phyloP scores from a whole-genome alignment of 1,139 yeast genomes.

The Trichomonascaceae sp. region DNA sequence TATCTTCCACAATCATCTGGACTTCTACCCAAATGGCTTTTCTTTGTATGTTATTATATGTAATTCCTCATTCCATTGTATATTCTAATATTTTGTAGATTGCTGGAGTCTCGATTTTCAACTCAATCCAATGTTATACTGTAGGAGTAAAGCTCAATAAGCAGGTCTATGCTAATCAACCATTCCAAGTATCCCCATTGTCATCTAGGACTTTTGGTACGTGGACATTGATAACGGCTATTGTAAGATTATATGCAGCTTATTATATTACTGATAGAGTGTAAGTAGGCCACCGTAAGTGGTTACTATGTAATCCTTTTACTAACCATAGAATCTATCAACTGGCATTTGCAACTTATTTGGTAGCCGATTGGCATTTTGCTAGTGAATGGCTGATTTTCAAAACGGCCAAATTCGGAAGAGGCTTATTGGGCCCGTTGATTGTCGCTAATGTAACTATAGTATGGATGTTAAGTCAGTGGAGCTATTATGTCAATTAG shows the following conservation, averaged over 20 bases:
- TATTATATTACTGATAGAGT: slow-evolving; percentile 61
- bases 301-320: background rate
- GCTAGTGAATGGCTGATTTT: slow-evolving; percentile 74
- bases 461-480: slow-evolving; percentile 44
- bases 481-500: slow-evolving; percentile 31
- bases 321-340: slow-evolving; percentile 45
- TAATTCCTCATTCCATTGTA: background rate
- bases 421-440: slow-evolving; percentile 85
- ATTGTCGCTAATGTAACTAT: slow-evolving; percentile 45
- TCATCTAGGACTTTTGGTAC: slow-evolving; percentile 97
- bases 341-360: slow-evolving; percentile 74
- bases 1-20: slow-evolving; percentile 43
- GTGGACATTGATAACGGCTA: slow-evolving; percentile 86
- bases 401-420: slow-evolving; percentile 75
- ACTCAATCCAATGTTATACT: slow-evolving; percentile 81
- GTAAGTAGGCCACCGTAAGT: slow-evolving; percentile 16
- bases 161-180: slow-evolving; percentile 67
- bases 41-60: slow-evolving; percentile 38
- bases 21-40: slow-evolving; percentile 61
- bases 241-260: slow-evolving; percentile 85
- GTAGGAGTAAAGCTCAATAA: slow-evolving; percentile 69
- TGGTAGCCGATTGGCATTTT: slow-evolving; percentile 80
- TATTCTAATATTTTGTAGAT: slow-evolving; percentile 34
- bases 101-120: slow-evolving; percentile 83
- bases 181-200: slow-evolving; percentile 60